Percentiles rank a stretch among this genome's conserved stretches.
These are phyloP conservation scores for Dactylella cylindrospora DNA, from an alignment of 2,329 filamentous ascomycete species.

Conservation along the genomic window DNA sequence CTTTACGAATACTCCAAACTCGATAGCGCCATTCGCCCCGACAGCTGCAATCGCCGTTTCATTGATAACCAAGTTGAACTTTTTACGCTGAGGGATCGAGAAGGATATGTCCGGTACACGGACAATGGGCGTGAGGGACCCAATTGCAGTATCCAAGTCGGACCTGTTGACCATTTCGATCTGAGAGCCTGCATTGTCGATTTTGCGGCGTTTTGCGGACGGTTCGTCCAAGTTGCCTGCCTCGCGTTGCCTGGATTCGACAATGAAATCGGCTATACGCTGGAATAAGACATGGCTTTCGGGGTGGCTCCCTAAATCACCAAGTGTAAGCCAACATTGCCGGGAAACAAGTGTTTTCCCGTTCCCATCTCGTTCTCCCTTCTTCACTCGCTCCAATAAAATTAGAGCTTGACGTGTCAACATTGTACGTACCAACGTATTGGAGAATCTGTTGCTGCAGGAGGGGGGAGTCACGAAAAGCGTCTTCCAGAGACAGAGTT, in stretches of 20 bases:
- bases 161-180: conserved; percentile 24
- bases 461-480: conserved; percentile 13
- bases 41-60: conserved; percentile 47
- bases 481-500: conserved; percentile 11
- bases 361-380: no score
- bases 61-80: conserved; percentile 67
- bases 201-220: conserved; percentile 25
- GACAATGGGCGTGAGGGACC: conserved; percentile 13
- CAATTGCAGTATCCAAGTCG: conserved; percentile 20
- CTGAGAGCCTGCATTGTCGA: conserved; percentile 16
- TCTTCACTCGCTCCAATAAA: background rate
- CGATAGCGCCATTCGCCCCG: conserved; percentile 41
- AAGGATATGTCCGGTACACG: conserved; percentile 61
- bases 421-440: conserved; percentile 11
- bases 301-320: conserved; percentile 4
- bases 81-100: conserved; percentile 68
- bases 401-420: background rate
- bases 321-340: background rate
- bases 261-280: conserved; percentile 18
- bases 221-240: conserved; percentile 14
- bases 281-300: conserved; percentile 12
- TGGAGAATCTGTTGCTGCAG: conserved; percentile 17
- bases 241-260: conserved; percentile 5
- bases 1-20: conserved; percentile 55
- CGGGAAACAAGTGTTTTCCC: background rate